phyloP scores from a whole-genome alignment of 345 rosid genomes.

The Salix dunnii region DNA sequence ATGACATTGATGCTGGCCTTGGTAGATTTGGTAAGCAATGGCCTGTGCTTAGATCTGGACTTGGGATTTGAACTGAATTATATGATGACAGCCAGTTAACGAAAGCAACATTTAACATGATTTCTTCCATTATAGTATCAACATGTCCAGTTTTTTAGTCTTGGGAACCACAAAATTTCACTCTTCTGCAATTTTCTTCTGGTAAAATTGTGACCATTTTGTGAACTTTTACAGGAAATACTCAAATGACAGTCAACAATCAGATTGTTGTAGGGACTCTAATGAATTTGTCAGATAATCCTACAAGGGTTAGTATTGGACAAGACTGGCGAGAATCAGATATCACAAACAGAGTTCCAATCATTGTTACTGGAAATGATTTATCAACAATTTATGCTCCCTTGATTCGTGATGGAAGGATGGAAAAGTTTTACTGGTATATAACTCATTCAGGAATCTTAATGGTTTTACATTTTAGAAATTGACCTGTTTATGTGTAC shows the following conservation, averaged over 20 bases:
- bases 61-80: not conserved
- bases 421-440: conserved; percentile 96
- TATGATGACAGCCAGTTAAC: not conserved
- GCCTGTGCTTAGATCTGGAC: not conserved
- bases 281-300: conserved; percentile 90
- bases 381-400: conserved; percentile 88
- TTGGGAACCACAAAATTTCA: not conserved
- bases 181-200: not conserved
- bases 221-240: conserved; percentile 50
- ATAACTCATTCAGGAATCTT: not conserved
- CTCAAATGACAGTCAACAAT: conserved; percentile 94
- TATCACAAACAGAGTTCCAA: conserved; percentile 73
- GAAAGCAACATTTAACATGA: not conserved
- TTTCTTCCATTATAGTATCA: not conserved
- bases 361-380: conserved; percentile 89
- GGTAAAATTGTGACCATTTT: not conserved
- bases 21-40: conserved; percentile 83
- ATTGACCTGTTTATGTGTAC: not conserved
- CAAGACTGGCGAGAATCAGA: conserved; percentile 95
- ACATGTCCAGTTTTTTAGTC: conserved; percentile 1
- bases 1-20: conserved; percentile 95
- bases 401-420: conserved; percentile 96
- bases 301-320: conserved; percentile 91
- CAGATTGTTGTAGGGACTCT: conserved; percentile 89
- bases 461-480: not conserved